A percentile compares a stretch with the other conserved stretches of the same genome.
Conservation (phyloP, 2,329 filamentous ascomycete species). For the Septoria petroselini region DNA sequence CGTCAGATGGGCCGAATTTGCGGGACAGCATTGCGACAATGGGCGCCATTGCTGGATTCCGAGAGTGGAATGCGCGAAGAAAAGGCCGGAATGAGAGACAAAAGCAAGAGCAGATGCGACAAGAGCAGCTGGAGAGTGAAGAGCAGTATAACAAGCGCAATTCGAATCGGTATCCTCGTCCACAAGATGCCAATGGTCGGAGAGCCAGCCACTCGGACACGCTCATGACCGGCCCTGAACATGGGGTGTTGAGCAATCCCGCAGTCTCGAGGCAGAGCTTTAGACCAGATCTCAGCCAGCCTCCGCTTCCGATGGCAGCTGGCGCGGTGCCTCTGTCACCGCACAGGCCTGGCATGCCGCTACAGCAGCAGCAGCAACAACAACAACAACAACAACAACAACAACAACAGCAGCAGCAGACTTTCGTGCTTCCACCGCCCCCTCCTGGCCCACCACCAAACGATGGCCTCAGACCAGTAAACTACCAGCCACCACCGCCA, state of each 20-base stretch:
- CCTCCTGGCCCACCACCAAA: slow-evolving; percentile 37
- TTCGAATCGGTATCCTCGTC: slow-evolving; percentile 31
- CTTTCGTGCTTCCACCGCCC: slow-evolving; percentile 32
- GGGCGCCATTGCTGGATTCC: slow-evolving; percentile 34
- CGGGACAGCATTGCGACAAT: slow-evolving; percentile 49
- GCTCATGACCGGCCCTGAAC: slow-evolving; percentile 38
- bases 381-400: slow-evolving; percentile 17
- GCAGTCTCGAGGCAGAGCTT: slow-evolving; percentile 42
- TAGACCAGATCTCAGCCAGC: slow-evolving; percentile 32
- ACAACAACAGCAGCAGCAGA: slow-evolving; percentile 19
- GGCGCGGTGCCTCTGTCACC: slow-evolving; percentile 27
- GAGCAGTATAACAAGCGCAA: slow-evolving; percentile 38
- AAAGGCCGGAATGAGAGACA: slow-evolving; percentile 59
- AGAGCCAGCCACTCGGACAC: slow-evolving; percentile 34
- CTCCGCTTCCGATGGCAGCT: slow-evolving; percentile 37
- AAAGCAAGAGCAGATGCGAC: slow-evolving; percentile 55
- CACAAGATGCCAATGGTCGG: slow-evolving; percentile 31
- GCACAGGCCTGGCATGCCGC: not conserved
- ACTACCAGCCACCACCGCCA: slow-evolving; percentile 28
- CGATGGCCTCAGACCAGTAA: slow-evolving; percentile 21
- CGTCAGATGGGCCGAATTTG: slow-evolving; percentile 37
- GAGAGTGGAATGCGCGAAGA: slow-evolving; percentile 49
- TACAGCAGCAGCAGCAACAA: slow-evolving; percentile 16
- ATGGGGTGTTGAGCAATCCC: slow-evolving; percentile 46
- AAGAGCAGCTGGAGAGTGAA: slow-evolving; percentile 47